Evolutionary conservation across 2,329 filamentous ascomycete genomes (phyloP).

Genomic region (Pseudopyricularia cyperi): DNA sequence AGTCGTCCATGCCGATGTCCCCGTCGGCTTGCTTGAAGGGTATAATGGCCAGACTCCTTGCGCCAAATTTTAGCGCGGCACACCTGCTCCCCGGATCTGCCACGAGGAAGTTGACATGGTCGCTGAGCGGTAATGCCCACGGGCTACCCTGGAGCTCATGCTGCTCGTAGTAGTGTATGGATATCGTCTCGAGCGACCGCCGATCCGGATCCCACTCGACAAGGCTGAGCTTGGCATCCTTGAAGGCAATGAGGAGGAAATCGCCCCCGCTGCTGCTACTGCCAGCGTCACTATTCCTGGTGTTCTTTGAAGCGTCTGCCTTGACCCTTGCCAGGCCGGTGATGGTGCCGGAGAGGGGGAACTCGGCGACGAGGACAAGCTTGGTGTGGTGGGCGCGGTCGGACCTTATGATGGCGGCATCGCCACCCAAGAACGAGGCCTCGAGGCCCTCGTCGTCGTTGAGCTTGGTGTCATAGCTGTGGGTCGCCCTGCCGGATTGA

Average conservation of each 20-base stretch:
- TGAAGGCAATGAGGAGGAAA: conserved; percentile 69
- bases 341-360: conserved; percentile 70
- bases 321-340: conserved; percentile 72
- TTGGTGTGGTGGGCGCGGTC: conserved; percentile 58
- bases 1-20: conserved; percentile 84
- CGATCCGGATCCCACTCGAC: conserved; percentile 85
- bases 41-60: conserved; percentile 79
- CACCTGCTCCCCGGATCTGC: conserved; percentile 89
- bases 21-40: conserved; percentile 80
- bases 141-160: conserved; percentile 75
- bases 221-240: conserved; percentile 85
- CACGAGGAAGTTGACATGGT: conserved; percentile 68
- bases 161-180: conserved; percentile 96
- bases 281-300: background rate
- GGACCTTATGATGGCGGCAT: conserved; percentile 46
- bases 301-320: conserved; percentile 55
- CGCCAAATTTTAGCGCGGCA: conserved; percentile 84
- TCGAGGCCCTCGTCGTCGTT: conserved; percentile 52
- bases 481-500: conserved; percentile 16
- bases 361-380: conserved; percentile 75
- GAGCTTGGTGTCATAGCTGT: conserved; percentile 36
- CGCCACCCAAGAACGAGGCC: conserved; percentile 51
- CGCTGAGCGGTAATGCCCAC: conserved; percentile 64
- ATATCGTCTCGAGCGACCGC: conserved; percentile 71
- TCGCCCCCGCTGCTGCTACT: conserved; percentile 47